Evolutionary conservation across 352 stramenopile genomes (phyloP).

Genomic region (Pythium monospermum): DNA sequence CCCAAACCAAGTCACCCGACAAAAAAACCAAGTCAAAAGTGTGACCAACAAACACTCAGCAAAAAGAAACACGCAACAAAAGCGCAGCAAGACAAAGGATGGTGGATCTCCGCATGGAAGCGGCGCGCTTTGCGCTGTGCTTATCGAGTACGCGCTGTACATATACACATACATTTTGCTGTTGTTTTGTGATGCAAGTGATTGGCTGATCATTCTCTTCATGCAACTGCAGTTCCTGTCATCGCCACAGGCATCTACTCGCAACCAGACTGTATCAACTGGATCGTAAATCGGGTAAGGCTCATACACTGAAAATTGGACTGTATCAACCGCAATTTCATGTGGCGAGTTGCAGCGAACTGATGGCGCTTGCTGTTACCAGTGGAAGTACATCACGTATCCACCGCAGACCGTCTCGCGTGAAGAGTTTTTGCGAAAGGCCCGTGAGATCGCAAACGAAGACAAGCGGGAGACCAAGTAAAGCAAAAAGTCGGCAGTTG

Average conservation of each 20-base stretch:
- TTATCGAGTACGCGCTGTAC: conserved; percentile 70
- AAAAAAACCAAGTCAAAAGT: too few species aligned
- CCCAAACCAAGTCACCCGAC: too few species aligned
- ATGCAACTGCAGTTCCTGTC: conserved; percentile 53
- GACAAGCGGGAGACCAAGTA: too few species aligned
- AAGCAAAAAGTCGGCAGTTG: too few species aligned
- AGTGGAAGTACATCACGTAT: conserved; percentile 88
- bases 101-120: conserved; percentile 63
- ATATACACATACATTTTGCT: background rate
- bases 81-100: conserved; percentile 25
- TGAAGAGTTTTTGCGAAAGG: conserved; percentile 75
- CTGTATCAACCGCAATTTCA: too few species aligned
- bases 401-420: conserved; percentile 66
- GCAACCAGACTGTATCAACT: conserved; percentile 82
- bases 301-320: too few species aligned
- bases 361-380: conserved; percentile 1
- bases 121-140: conserved; percentile 63
- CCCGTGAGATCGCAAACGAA: conserved; percentile 61
- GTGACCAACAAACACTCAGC: conserved; percentile 14
- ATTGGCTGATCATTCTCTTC: too few species aligned
- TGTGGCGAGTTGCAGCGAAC: background rate
- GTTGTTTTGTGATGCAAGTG: background rate
- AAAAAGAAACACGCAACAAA: conserved; percentile 17
- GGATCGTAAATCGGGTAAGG: too few species aligned
- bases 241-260: conserved; percentile 79